These are phyloP conservation scores for Lumnitzera racemosa DNA, from an alignment of 345 rosid species.

Conservation along the genomic window DNA sequence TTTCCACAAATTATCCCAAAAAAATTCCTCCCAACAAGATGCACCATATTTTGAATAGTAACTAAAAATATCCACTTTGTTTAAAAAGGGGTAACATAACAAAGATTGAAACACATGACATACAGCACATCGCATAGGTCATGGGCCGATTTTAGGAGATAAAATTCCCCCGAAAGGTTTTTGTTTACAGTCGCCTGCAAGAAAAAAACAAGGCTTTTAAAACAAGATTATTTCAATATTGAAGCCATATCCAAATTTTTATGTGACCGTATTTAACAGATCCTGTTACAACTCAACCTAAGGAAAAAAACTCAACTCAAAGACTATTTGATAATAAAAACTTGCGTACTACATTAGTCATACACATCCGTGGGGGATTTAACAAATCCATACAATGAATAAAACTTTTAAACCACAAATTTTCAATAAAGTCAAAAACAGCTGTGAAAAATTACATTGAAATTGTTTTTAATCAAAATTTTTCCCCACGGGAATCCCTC, in stretches of 20 bases:
- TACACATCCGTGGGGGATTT: too few species aligned
- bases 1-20: conserved; percentile 84
- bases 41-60: conserved; percentile 9
- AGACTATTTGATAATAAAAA: too few species aligned
- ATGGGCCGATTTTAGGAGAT: conserved; percentile 75
- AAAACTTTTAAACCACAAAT: too few species aligned
- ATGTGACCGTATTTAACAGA: too few species aligned
- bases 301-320: too few species aligned
- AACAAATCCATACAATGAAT: too few species aligned
- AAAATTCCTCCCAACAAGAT: conserved; percentile 50
- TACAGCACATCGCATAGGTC: conserved; percentile 58
- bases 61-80: conserved; percentile 6
- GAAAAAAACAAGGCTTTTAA: neutral
- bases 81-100: neutral
- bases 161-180: conserved; percentile 77
- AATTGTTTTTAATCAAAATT: too few species aligned
- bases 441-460: too few species aligned
- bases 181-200: conserved; percentile 63
- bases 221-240: conserved; percentile 1
- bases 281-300: too few species aligned
- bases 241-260: neutral
- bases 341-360: too few species aligned
- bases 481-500: too few species aligned
- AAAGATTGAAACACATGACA: conserved; percentile 8
- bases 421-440: too few species aligned